Base-by-base conservation (phyloP, 2,329 filamentous ascomycete genomes). In the Pezicula carpinea region DNA sequence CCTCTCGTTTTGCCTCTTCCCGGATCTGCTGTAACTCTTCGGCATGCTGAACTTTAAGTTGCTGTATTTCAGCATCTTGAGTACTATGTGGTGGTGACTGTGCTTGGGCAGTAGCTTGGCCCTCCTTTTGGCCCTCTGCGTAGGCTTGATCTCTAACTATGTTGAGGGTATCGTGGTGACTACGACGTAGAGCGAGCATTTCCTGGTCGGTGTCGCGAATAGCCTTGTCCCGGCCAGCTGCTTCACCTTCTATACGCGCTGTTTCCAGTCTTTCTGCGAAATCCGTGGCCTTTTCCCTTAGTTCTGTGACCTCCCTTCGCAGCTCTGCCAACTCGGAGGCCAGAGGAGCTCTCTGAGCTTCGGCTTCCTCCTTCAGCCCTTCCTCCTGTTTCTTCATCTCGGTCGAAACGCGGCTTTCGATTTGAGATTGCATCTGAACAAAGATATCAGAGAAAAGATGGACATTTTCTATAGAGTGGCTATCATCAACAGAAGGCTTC, bases 191-290 rank as follows among this genome's bases (percentile, higher is more conserved):
- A 5, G 41, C 21, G n/a, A 17, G 22, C 18, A 22, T 23, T 19
- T 47, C 44, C 19, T 26, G 31, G 18, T 50, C 44, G 33, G 44
- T 44, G 36, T 50, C 48, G 33, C 46, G 19, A 19, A 50, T 36
- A 15, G 48, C 33, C 29, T 42, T 40, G 11, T 41, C 19, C 13
- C 31, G 23, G 5, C 31, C 39, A 26, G 7, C n/a, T 10, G 31
- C 31, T 31, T 43, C 45, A 18, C 39, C 39, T 13, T 42, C 22
- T n/a, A 22, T 22, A 4, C 15, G 29, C 22, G 14, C 26, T 11
- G 13, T 11, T 32, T 15, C 33, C 6, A 40, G 11, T 14, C 14
- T 19, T 11, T 40, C 22, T 40, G 11, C 13, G 4, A 40, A 7
- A n/a, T 40, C 19, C 26, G n/a, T 18, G 6, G 17, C 5, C 15